A percentile compares a stretch with the other conserved stretches of the same genome.
Conservation (phyloP, 2,329 filamentous ascomycete genomes). For the Pseudogymnoascus sp. region DNA sequence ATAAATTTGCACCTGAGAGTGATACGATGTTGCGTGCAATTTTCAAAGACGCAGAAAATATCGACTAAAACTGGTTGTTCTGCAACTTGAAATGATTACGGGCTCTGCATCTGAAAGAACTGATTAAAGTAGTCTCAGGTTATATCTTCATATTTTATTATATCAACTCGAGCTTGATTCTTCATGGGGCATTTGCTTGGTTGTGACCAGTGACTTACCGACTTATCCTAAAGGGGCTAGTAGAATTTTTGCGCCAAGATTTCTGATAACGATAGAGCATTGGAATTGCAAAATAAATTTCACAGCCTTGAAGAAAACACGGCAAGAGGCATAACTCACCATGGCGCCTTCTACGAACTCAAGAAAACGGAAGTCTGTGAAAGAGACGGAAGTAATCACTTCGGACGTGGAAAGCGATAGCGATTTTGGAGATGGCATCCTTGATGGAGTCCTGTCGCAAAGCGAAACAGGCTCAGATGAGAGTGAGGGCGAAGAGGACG, state of each 20-base stretch:
- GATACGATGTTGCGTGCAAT: background rate
- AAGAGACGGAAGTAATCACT: constrained; percentile 42
- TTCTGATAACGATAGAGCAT: constrained; percentile 11
- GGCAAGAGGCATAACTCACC: constrained; percentile 3
- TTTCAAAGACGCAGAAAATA: background rate
- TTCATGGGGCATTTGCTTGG: background rate
- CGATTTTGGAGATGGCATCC: constrained; percentile 47
- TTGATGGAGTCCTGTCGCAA: constrained; percentile 50
- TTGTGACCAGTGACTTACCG: background rate
- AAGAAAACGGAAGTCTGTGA: constrained; percentile 57
- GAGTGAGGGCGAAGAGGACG: constrained; percentile 37
- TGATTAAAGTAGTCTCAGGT: background rate
- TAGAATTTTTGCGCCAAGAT: constrained; percentile 7
- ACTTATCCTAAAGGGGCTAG: background rate
- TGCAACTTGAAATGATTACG: background rate
- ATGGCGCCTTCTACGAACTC: constrained; percentile 25
- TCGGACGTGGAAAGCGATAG: constrained; percentile 49
- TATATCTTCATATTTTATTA: background rate
- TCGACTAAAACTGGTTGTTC: background rate
- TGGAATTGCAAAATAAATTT: constrained; percentile 13
- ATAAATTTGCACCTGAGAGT: background rate
- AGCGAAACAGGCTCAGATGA: constrained; percentile 52
- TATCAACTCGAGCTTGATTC: background rate
- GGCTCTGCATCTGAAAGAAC: background rate
- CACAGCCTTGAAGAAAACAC: constrained; percentile 9